phyloP scores from a whole-genome alignment of 306 rosid species.

The Leucaena leucocephala region DNA sequence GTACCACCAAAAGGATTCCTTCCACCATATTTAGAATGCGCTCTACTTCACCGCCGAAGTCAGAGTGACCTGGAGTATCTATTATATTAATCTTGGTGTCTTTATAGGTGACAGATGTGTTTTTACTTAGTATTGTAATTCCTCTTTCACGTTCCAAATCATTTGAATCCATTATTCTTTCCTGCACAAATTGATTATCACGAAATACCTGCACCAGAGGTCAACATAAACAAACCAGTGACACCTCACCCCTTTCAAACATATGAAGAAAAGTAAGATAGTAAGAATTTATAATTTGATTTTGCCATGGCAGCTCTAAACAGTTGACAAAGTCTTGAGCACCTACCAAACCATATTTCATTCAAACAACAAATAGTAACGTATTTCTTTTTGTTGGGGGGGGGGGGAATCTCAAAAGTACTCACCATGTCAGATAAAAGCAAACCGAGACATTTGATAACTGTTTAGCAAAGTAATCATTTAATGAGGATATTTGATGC shows the following conservation, averaged over 20 bases:
- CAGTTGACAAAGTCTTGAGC: background rate
- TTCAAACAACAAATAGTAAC: background rate
- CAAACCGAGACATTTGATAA: background rate
- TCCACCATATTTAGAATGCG: constrained; percentile 99
- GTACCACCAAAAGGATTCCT: constrained; percentile 98
- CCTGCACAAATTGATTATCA: constrained; percentile 89
- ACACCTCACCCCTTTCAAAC: constrained; percentile 15
- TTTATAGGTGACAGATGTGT: constrained; percentile 85
- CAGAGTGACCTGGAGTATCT: constrained; percentile 99
- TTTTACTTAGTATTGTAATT: constrained; percentile 91
- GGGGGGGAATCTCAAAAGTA: background rate
- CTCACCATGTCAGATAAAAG: constrained; percentile 15
- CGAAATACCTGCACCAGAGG: constrained; percentile 78
- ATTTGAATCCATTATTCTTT: constrained; percentile 98
- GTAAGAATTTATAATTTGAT: constrained; percentile 12
- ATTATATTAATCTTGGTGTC: constrained; percentile 90
- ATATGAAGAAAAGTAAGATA: background rate
- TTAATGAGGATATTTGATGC: background rate
- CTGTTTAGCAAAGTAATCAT: background rate
- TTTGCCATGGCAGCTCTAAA: constrained; percentile 7
- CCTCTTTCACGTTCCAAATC: constrained; percentile 99
- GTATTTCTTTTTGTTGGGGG: background rate
- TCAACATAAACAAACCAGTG: constrained; percentile 31
- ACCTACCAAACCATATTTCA: background rate
- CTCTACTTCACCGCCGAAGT: constrained; percentile 98